Evolutionary conservation across 306 rosid genomes (phyloP), one percentile per base, ranked within the genome.

Genomic region (Fragaria nilgerrensis): DNA sequence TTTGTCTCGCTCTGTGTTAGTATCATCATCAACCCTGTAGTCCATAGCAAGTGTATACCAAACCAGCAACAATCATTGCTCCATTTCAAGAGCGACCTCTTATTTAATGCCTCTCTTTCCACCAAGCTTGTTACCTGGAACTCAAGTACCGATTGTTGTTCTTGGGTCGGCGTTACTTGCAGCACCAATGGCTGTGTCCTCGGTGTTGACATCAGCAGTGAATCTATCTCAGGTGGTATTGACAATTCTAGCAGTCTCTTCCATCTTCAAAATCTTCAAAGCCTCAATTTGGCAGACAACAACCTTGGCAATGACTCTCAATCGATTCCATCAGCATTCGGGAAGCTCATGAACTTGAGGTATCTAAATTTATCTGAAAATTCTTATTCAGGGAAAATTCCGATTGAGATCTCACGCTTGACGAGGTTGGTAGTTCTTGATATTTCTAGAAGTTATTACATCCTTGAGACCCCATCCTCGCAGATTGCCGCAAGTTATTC

Each of bases 121-220:
- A 1, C 55, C 22, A 50, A 50, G 55, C 22, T 50, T 50, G 5
- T 50, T 50, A 50, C 22, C n/a, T 50, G 55, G 55, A 50, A 50
- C 55, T 50, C 55, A 16, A 50, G 55, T 17, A 50, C 9, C 20
- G 83, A 55, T 77, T 86, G 85, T 52, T 86, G 94, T 43, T 7
- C 41, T 15, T 89, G 94, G 97, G 29, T 50, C 55, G n/a, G 55
- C 20, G 9, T 50, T 16, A 50, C 55, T 50, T 50, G n/a, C 55
- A 50, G n/a, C n/a, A 17, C 8, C n/a, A 17, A 50, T 5, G 55
- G n/a, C n/a, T 0, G n/a, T 16, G 55, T 49, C 4, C 0, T 49
- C 0, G 78, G n/a, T 27, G 73, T 81, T 45, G 80, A 81, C 23
- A 9, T 78, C 64, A 43, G 39, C 58, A 29, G 17, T 1, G 70